These are phyloP conservation scores for Camelina hispida DNA, from an alignment of 345 rosid species.

Conservation along the genomic window DNA sequence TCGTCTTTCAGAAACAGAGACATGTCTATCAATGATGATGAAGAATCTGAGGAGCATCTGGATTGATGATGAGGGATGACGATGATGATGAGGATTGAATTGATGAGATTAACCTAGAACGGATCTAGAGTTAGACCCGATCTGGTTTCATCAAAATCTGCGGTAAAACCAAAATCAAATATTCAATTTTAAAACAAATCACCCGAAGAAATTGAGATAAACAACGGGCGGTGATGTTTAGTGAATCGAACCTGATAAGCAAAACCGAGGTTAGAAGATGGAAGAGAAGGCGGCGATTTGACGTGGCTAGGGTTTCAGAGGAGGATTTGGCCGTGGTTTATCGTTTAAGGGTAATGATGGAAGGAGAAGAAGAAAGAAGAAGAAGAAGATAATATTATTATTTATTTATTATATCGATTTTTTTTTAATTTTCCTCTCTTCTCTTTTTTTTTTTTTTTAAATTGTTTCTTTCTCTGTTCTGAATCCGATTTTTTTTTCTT, in stretches of 20 bases:
- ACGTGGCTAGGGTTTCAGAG: slow-evolving; percentile 35
- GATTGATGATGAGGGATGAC: not conserved
- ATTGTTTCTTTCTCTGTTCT: not conserved
- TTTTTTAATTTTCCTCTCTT: too few relatives aligned
- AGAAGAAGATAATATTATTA: not conserved
- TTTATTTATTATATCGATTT: not conserved
- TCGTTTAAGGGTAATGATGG: not conserved
- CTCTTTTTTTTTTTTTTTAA: not conserved
- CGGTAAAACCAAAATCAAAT: not conserved
- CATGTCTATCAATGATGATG: slow-evolving; percentile 49
- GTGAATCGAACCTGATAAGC: slow-evolving; percentile 32
- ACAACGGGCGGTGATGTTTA: not conserved
- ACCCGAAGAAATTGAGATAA: not conserved
- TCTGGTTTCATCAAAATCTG: slow-evolving; percentile 43
- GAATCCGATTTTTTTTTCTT: slow-evolving; percentile 26
- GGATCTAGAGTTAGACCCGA: slow-evolving; percentile 44
- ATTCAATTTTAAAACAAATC: slow-evolving; percentile 10
- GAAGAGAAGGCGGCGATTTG: slow-evolving; percentile 32
- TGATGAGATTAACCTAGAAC: slow-evolving; percentile 28
- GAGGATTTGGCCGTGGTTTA: slow-evolving; percentile 32
- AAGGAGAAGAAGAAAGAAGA: slow-evolving; percentile 7
- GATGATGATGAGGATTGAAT: not conserved
- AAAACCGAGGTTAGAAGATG: not conserved
- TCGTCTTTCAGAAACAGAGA: slow-evolving; percentile 69
- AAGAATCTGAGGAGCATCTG: slow-evolving; percentile 29